A percentile compares a stretch with the other conserved stretches of the same genome.
Evolutionary conservation across 169 alveolate genomes (phyloP).

Genomic region (Cyclospora cayetanensis): DNA sequence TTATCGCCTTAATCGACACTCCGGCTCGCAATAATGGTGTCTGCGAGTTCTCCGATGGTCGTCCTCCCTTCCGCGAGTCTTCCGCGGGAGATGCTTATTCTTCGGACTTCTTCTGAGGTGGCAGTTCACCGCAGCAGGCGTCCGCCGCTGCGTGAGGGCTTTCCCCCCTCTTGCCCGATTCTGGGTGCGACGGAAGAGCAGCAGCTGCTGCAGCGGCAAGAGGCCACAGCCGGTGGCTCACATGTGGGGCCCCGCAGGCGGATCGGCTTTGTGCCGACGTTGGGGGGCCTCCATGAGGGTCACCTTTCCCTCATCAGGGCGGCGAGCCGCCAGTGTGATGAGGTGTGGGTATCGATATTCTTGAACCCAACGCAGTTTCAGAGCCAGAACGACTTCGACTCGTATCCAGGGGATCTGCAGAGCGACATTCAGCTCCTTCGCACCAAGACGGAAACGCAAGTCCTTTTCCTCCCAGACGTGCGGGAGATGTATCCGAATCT

Average conservation of each 20-base stretch:
- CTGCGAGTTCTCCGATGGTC: no score
- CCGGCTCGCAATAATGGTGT: no score
- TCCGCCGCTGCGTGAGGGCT: not conserved
- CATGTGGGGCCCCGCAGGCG: conserved; percentile 17
- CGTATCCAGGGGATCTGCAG: conserved; percentile 37
- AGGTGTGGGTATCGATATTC: conserved; percentile 59
- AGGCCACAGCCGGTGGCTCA: not conserved
- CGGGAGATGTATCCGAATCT: not conserved
- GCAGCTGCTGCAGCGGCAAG: conserved; percentile 7
- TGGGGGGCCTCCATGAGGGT: conserved; percentile 69
- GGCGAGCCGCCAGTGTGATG: conserved; percentile 34
- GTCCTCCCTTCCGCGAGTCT: no score
- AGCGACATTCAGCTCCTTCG: conserved; percentile 16
- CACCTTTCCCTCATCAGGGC: conserved; percentile 32
- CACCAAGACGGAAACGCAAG: not conserved
- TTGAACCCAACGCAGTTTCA: conserved; percentile 62
- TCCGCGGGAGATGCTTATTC: not conserved
- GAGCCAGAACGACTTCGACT: not conserved
- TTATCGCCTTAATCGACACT: no score
- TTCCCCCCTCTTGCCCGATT: no score
- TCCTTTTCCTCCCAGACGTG: conserved; percentile 12
- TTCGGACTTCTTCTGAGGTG: not conserved
- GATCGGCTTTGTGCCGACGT: conserved; percentile 36
- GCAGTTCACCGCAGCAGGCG: not conserved
- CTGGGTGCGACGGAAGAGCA: not conserved